These are phyloP conservation scores for Aciculoconidium aculeatum DNA, from an alignment of 805 yeast genomes.

Conservation along the genomic window DNA sequence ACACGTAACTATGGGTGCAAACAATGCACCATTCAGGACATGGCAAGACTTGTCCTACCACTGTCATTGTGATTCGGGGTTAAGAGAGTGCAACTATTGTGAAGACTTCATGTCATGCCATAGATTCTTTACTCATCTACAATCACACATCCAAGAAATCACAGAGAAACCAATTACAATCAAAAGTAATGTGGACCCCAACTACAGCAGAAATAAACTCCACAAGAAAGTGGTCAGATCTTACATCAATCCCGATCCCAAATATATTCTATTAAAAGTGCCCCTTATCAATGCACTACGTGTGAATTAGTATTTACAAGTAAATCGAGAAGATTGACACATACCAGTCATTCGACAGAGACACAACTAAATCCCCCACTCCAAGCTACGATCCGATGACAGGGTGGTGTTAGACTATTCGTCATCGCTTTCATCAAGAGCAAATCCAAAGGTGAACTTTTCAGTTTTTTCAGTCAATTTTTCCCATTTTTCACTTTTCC, in stretches of 20 bases:
- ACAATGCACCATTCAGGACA: not conserved
- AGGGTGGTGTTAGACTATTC: slow-evolving; percentile 11
- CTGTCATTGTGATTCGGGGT: slow-evolving; percentile 3
- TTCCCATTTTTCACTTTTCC: slow-evolving; percentile 52
- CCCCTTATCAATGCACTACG: not conserved
- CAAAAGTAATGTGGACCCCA: not conserved
- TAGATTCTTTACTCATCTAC: not conserved
- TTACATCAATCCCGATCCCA: too few species aligned
- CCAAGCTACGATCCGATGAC: slow-evolving; percentile 1
- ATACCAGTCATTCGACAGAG: not conserved
- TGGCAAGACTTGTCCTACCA: slow-evolving; percentile 4
- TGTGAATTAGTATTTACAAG: slow-evolving; percentile 1
- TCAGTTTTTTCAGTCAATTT: slow-evolving; percentile 24
- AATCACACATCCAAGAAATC: not conserved
- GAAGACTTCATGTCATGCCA: not conserved
- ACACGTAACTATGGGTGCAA: slow-evolving; percentile 4
- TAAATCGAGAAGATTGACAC: not conserved
- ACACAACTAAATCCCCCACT: slow-evolving; percentile 1
- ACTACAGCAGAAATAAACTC: not conserved
- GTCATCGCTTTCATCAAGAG: slow-evolving; percentile 19
- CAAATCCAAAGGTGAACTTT: slow-evolving; percentile 29
- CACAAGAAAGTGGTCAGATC: too few species aligned
- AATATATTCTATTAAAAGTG: too few species aligned
- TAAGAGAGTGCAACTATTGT: not conserved
- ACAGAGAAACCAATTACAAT: not conserved